A percentile compares a stretch with the other conserved stretches of the same genome.
phyloP scores from a whole-genome alignment of 495 filamentous ascomycete genomes.

The Penicillium bialowiezense region DNA sequence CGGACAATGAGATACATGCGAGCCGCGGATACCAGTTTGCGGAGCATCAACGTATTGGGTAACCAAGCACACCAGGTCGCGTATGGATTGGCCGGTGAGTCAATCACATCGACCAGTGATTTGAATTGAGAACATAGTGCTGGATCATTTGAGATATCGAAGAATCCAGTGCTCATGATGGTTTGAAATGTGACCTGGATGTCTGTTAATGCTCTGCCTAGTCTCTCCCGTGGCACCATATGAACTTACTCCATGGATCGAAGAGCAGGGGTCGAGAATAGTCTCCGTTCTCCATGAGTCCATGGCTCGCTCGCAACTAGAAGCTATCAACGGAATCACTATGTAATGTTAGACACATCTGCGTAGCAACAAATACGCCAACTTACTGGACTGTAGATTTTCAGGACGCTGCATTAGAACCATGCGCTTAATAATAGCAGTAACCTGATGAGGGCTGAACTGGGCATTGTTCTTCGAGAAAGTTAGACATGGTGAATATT shows the following conservation, averaged over 20 bases:
- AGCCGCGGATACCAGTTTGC: background rate
- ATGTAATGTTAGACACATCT: background rate
- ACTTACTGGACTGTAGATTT: background rate
- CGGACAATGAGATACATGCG: background rate
- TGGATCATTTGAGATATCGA: conserved; percentile 1
- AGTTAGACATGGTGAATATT: too few species aligned
- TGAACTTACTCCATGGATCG: conserved; percentile 5
- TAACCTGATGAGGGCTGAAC: background rate
- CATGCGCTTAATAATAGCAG: conserved; percentile 1
- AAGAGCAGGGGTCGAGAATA: conserved; percentile 6
- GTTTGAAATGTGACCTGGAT: conserved; percentile 1
- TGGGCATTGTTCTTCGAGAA: background rate
- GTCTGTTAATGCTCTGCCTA: background rate
- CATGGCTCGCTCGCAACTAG: conserved; percentile 2
- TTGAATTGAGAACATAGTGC: background rate
- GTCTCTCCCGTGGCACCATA: too few species aligned
- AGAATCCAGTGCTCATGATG: conserved; percentile 1
- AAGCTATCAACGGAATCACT: conserved; percentile 9
- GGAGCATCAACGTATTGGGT: background rate
- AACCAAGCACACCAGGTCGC: background rate
- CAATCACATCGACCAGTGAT: background rate
- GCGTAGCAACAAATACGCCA: too few species aligned
- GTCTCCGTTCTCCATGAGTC: background rate
- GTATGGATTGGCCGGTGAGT: background rate
- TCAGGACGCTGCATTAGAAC: background rate